Evolutionary conservation across 331 rosid genomes (phyloP).

Genomic region (Quercus lobata): DNA sequence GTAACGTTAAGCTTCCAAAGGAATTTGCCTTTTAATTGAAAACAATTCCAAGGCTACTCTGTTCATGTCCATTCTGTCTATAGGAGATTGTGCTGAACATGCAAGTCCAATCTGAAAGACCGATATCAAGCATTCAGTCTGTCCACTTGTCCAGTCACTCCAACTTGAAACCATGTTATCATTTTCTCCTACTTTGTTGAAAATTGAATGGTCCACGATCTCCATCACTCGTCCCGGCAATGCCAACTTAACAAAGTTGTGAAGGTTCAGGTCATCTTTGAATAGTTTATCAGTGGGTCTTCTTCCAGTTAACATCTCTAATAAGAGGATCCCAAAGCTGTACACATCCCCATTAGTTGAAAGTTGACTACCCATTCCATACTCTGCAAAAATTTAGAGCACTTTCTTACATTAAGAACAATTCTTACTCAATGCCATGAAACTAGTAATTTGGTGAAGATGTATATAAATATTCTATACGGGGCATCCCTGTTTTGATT

Average conservation of each 20-base stretch:
- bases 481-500: not conserved
- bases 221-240: not conserved
- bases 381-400: not conserved
- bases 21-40: not conserved
- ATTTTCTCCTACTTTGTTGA: not conserved
- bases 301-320: not conserved
- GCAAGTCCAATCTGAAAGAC: not conserved
- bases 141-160: not conserved
- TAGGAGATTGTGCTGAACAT: not conserved
- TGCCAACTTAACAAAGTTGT: not conserved
- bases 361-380: not conserved
- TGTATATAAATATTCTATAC: not conserved
- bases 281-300: not conserved
- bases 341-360: not conserved
- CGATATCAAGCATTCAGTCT: not conserved
- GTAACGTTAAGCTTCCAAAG: too few species aligned
- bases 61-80: not conserved
- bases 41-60: not conserved
- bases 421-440: not conserved
- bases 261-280: not conserved
- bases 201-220: not conserved
- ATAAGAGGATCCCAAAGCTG: not conserved
- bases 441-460: not conserved
- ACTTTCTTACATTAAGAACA: not conserved
- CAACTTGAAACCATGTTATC: not conserved